These are phyloP conservation scores for Didymosphaeria variabile DNA, from an alignment of 2,329 filamentous ascomycete genomes.

Conservation along the genomic window DNA sequence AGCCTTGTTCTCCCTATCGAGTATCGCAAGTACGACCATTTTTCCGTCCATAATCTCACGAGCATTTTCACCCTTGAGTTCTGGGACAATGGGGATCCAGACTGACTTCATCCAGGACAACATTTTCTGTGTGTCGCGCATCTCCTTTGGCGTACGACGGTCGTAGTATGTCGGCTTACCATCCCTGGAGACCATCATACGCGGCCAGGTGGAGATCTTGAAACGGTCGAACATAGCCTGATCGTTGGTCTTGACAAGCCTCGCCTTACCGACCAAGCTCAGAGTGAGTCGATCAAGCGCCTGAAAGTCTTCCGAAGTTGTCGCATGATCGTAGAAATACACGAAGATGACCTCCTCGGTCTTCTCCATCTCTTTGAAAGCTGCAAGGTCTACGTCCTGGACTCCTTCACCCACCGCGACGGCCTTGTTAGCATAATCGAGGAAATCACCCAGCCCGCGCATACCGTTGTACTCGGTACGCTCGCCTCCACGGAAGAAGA, in stretches of 20 bases:
- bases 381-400: conserved; percentile 77
- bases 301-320: conserved; percentile 88
- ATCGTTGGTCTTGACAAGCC: conserved; percentile 90
- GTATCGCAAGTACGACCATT: conserved; percentile 89
- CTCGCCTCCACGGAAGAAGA: conserved; percentile 92
- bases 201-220: conserved; percentile 97
- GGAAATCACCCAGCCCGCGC: conserved; percentile 88
- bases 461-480: conserved; percentile 92
- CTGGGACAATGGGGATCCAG: conserved; percentile 95
- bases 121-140: conserved; percentile 85
- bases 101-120: conserved; percentile 94
- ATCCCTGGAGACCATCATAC: conserved; percentile 86
- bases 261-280: conserved; percentile 88
- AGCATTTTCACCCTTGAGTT: conserved; percentile 89
- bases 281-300: conserved; percentile 87
- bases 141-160: conserved; percentile 85
- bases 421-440: conserved; percentile 86
- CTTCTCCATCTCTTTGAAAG: conserved; percentile 84
- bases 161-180: conserved; percentile 91
- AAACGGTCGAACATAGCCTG: conserved; percentile 78
- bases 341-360: conserved; percentile 96
- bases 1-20: conserved; percentile 81
- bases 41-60: conserved; percentile 95
- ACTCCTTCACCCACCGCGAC: conserved; percentile 80
- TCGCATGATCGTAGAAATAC: conserved; percentile 97